Conservation (phyloP, 2,329 filamentous ascomycete genomes). For the Niveomyces coronatus region DNA sequence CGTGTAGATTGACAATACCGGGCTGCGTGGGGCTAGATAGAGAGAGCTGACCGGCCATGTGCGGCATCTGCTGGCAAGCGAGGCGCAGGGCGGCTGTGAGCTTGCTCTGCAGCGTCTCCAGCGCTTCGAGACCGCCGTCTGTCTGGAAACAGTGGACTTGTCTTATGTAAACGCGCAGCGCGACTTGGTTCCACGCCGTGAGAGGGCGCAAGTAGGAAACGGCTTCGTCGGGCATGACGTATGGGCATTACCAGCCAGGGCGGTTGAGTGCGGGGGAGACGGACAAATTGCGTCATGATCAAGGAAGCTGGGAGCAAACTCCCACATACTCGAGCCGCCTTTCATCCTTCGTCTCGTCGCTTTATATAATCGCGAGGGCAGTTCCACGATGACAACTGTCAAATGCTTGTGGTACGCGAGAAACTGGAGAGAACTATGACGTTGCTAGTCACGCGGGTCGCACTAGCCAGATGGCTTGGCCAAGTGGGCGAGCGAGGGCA, state of each 20-base stretch:
- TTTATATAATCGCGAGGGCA: too few relatives aligned
- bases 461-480: slow-evolving; percentile 6
- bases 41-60: slow-evolving; percentile 5
- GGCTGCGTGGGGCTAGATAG: slow-evolving; percentile 2
- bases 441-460: slow-evolving; percentile 9
- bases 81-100: slow-evolving; percentile 5
- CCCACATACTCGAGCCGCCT: too few relatives aligned
- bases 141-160: slow-evolving; percentile 14
- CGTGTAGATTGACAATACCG: not conserved
- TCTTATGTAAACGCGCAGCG: slow-evolving; percentile 12
- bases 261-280: too few relatives aligned
- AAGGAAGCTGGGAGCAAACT: too few relatives aligned
- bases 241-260: not conserved
- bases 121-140: not conserved
- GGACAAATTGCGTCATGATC: too few relatives aligned
- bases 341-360: too few relatives aligned
- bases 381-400: too few relatives aligned
- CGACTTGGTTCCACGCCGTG: slow-evolving; percentile 12
- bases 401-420: too few relatives aligned
- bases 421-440: slow-evolving; percentile 4
- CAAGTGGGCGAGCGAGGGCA: too few relatives aligned
- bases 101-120: slow-evolving; percentile 6
- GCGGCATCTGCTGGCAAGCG: slow-evolving; percentile 2
- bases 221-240: not conserved
- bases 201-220: slow-evolving; percentile 1